Base-by-base conservation (phyloP, 192 early-diverging fungal genomes). In the Coemansia sp. region DNA sequence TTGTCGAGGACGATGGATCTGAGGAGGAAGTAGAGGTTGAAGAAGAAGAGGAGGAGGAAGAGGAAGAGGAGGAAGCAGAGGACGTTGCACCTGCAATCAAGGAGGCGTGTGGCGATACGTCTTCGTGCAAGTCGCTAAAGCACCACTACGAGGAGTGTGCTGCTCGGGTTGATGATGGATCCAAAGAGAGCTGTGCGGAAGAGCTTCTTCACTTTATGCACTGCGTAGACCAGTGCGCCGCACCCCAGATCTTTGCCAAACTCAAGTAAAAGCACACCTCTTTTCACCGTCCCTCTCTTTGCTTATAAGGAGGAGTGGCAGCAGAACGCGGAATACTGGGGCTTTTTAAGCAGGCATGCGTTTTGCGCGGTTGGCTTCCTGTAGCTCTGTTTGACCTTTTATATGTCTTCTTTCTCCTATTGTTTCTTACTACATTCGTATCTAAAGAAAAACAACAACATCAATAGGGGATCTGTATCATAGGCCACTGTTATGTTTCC, bases 141-240 rank as follows among this genome's bases (percentile, higher is more conserved):
- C 84, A 90, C 65, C 91, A 91, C 65, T 74, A 87, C 49, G 91
- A 93, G 9, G 89, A 89, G 77, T 93, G 91, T 76, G 84, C 88
- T 56, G 82, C 82, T 55, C 89, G 91, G 72, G 91, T 93, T 39
- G 89, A 91, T 61, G 80, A 88, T 6, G 90, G 88, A 57, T 86
- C 90, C 18, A 76, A 84, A 26, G 91, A 93, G 83, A 87, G 82
- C 84, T 93, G 91, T 65, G 84, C 84, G 63, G 91, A 93, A 69
- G 91, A 93, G 82, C 73, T 93, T 63, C 88, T 91, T 69, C 91
- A 91, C 85, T 88, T 93, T 69, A 77, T 91, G 84, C 89, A 93
- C 84, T 91, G 90, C 73, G 90, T 89, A 52, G 89, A 91, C 76
- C 68, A 87, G 57, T 93, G 91, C 77, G 87, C 85, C 66, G 87